These are phyloP conservation scores for Termitomyces sp. DNA, from an alignment of 768 basidiomycete species.

Conservation along the genomic window DNA sequence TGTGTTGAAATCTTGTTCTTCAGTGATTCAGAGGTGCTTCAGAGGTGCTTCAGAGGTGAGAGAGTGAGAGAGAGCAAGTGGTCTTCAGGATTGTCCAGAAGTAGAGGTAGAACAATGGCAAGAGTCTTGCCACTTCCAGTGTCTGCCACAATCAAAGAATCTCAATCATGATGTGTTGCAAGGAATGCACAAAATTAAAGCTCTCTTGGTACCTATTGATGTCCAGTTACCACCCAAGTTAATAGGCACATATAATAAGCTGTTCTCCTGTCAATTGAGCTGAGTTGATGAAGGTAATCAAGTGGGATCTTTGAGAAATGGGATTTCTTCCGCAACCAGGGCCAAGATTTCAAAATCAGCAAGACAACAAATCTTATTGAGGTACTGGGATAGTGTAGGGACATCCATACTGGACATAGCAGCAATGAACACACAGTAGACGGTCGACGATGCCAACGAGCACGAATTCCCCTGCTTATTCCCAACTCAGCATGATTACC, in stretches of 20 bases:
- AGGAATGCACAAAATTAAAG: slow-evolving; percentile 19
- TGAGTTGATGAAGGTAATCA: slow-evolving; percentile 1
- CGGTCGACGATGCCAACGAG: background rate
- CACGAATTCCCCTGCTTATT: background rate
- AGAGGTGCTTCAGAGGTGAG: slow-evolving; percentile 20
- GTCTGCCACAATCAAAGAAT: slow-evolving; percentile 19
- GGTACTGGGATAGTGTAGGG: too few relatives aligned
- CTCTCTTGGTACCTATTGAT: slow-evolving; percentile 17
- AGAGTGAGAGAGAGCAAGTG: slow-evolving; percentile 11
- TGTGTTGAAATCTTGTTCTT: slow-evolving; percentile 16
- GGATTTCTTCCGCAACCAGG: background rate
- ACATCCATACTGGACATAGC: too few relatives aligned
- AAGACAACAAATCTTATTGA: too few relatives aligned
- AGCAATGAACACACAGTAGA: too few relatives aligned
- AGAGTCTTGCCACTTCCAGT: slow-evolving; percentile 27
- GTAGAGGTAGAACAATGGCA: slow-evolving; percentile 19
- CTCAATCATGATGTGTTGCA: slow-evolving; percentile 11
- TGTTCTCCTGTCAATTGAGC: background rate
- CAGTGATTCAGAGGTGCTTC: too few relatives aligned
- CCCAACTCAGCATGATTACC: background rate
- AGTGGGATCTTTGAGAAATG: background rate
- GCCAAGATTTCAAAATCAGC: too few relatives aligned
- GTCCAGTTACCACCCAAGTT: slow-evolving; percentile 1
- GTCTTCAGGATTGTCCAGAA: slow-evolving; percentile 16
- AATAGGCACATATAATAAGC: slow-evolving; percentile 2